Evolutionary conservation across 2,329 filamentous ascomycete species (phyloP), one percentile per base, ranked within the genome.

Genomic region (Hypomyces perniciosus): DNA sequence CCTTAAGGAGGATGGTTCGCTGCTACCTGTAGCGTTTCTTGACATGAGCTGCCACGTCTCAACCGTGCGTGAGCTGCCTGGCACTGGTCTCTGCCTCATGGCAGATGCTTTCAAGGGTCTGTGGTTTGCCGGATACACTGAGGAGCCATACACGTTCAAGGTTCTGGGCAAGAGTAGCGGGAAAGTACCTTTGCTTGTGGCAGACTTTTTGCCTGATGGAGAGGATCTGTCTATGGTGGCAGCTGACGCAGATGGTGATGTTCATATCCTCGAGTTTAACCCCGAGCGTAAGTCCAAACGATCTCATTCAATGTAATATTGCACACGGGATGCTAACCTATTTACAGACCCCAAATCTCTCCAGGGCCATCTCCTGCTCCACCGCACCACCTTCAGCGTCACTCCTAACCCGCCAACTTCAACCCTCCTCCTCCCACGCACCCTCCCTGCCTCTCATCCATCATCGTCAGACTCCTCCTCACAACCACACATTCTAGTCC

Each of bases 1-100:
- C 38, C 77, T 99, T 3, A 96, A 96, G 66, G 93, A 99, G 67
- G 93, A 99, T 64, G 90, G 91, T 1, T 90, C 88, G 1, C 78
- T 97, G 47, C 76, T 97, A 1, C 93, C 93, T 0, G 92, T 99
- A 4, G 93, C 93, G 0, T 99, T 99, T 64, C 87, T 99, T 77
- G 93, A 99, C 63, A 95, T 96, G 84, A 93, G 89, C 70, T 95
- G 88, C 68, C 93, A 96, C 62, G 89, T 96, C 9, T 88, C 84
- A 2, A 83, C 86, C n/a, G 80, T 90, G 48, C 93, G 91, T 63
- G 88, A 90, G 61, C 77, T 99, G 13, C 83, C 84, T 4, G 83
- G 86, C 1, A 95, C 90, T 0, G 91, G 92, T 0, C 77, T 99
- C 65, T 90, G 88, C 62, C 76, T 96, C 8, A 84, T 96, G 71